Evolutionary conservation across 2,329 filamentous ascomycete genomes (phyloP), one percentile per base, ranked within the genome.

Genomic region (Phialophora chinensis): DNA sequence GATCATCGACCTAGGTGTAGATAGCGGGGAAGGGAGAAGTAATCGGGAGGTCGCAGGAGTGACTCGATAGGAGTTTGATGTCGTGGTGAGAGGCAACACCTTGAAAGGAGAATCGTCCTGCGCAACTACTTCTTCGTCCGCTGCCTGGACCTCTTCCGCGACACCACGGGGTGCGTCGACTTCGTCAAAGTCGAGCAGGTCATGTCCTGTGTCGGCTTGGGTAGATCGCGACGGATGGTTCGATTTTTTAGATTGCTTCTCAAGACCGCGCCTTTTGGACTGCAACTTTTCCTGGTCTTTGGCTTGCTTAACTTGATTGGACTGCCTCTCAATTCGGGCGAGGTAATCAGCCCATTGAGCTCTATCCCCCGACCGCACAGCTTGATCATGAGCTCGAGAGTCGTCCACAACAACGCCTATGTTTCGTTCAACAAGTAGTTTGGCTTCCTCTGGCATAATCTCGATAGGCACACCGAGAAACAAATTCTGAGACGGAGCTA

Each of bases 401-500:
- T 96, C 93, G 77, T 97, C 92, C 73, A 94, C 88, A 72, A 97
- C 84, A 78, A 90, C 92, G 50, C 88, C 94, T 72, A 88, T 86
- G 66, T 87, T 88, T 72, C 89, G 90, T 72, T 92, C 89, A 66
- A 96, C 88, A 31, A 99, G 85, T 62, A 95, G 80, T 70, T 88
- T 86, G 3, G 90, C 93, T 81, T 99, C 95, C 80, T 98, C 95
- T 1, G 92, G 90, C 82, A 95, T 91, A 53, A 99, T 84, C 81
- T 97, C 91, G 29, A 98, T 81, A 2, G 95, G 95, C 58, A 98
- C 81, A 54, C 93, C 92, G 66, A 94, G 86, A 76, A 98, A 98
- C 65, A 97, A 86, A 80, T 97, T 98, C 79, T 99, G 95, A 73
- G 96, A 94, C 5, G 93, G 93, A 65, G 92, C 90, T 79, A 98